Conservation (phyloP, 2,329 filamentous ascomycete species). For the Pseudogymnoascus verrucosus region DNA sequence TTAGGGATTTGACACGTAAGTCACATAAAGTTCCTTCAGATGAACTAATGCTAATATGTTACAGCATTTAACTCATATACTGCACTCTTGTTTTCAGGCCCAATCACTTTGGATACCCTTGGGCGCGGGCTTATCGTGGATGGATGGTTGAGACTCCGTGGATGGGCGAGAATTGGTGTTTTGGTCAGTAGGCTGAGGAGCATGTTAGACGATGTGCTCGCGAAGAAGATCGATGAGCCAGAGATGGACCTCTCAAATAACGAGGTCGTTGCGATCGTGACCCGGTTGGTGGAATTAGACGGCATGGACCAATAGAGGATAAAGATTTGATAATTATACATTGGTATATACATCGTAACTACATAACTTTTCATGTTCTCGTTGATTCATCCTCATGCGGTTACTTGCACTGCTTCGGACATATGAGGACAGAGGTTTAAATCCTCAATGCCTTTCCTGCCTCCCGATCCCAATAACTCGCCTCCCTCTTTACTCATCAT, state of each 20-base stretch:
- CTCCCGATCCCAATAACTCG: neutral
- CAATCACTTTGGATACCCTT: slow-evolving; percentile 76
- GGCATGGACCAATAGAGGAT: slow-evolving; percentile 56
- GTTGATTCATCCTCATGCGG: neutral
- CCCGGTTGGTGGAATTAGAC: slow-evolving; percentile 78
- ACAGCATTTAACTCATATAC: slow-evolving; percentile 81
- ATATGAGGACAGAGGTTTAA: neutral
- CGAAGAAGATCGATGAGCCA: slow-evolving; percentile 71
- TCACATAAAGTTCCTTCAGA: slow-evolving; percentile 20
- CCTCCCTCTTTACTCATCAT: slow-evolving; percentile 18
- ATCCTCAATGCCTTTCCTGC: neutral
- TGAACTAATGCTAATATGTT: slow-evolving; percentile 9
- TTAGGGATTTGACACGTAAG: slow-evolving; percentile 81
- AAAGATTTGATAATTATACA: neutral
- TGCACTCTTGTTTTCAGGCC: slow-evolving; percentile 78
- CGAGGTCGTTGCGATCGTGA: slow-evolving; percentile 69
- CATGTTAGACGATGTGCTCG: slow-evolving; percentile 81
- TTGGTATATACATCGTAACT: slow-evolving; percentile 7
- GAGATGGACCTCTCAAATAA: slow-evolving; percentile 47
- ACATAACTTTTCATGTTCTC: neutral
- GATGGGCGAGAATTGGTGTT: slow-evolving; percentile 93
- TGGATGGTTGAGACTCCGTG: slow-evolving; percentile 77
- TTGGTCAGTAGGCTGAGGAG: slow-evolving; percentile 72
- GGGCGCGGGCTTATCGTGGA: slow-evolving; percentile 84
- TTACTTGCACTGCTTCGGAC: neutral